Evolutionary conservation across 106 monocot genomes (phyloP).

Genomic region (Dactylorhiza incarnata): DNA sequence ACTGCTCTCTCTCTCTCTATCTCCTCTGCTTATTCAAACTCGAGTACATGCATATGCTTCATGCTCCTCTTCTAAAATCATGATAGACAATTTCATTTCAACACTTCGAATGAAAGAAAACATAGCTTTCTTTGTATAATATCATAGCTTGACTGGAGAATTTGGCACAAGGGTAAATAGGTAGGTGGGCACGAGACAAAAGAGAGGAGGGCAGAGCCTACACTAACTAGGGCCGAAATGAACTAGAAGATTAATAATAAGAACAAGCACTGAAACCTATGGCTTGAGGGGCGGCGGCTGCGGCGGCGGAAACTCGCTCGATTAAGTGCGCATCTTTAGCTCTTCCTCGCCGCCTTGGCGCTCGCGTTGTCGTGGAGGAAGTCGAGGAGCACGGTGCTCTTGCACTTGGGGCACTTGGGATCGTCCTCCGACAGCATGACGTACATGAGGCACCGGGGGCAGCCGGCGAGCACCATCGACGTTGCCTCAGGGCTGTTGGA

Average conservation of each 20-base stretch:
- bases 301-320: neutral
- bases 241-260: neutral
- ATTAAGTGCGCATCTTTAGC: neutral
- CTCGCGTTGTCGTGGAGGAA: constrained; percentile 24
- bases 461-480: constrained; percentile 59
- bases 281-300: neutral
- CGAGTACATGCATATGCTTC: neutral
- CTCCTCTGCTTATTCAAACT: neutral
- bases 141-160: constrained; percentile 13
- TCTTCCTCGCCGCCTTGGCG: constrained; percentile 23
- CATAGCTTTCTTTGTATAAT: neutral
- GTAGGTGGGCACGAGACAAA: neutral
- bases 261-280: constrained; percentile 1
- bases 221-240: neutral
- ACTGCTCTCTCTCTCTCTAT: constrained; percentile 3
- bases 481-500: constrained; percentile 43
- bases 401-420: constrained; percentile 59
- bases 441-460: constrained; percentile 58
- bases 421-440: constrained; percentile 57
- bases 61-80: neutral
- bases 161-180: constrained; percentile 7
- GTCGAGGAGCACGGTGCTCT: constrained; percentile 54
- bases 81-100: too few species aligned
- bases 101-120: neutral
- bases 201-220: neutral